Conservation (phyloP, 202 grass and related monocot genomes). For the Saccharum hybrid region DNA sequence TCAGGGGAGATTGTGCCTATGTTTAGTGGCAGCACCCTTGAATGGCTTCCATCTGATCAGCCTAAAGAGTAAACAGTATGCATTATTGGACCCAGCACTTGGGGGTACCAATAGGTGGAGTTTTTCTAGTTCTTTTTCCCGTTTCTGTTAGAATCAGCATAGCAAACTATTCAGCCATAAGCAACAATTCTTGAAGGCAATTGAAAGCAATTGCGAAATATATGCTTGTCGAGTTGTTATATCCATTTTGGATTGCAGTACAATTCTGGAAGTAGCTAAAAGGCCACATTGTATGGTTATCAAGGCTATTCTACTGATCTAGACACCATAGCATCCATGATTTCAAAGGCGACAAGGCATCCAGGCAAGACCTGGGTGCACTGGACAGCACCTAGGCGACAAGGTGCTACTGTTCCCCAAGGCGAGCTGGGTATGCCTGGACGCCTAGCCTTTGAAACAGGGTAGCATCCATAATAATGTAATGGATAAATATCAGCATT, state of each 20-base stretch:
- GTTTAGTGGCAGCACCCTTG: conserved; percentile 69
- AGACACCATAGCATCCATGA: conserved; percentile 10
- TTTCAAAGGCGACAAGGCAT: not conserved
- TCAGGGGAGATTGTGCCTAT: conserved; percentile 86
- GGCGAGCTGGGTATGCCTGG: not conserved
- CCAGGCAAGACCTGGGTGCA: not conserved
- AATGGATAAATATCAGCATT: conserved; percentile 1
- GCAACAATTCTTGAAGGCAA: conserved; percentile 5
- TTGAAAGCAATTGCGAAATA: not conserved
- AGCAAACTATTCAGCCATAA: conserved; percentile 1
- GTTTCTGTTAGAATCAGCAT: conserved; percentile 11
- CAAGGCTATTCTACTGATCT: conserved; percentile 16
- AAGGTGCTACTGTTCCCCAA: not conserved
- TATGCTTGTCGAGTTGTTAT: not conserved
- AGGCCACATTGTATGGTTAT: not conserved
- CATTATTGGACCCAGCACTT: not conserved
- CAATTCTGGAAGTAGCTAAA: not conserved
- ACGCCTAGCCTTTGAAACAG: not conserved
- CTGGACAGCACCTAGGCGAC: not conserved
- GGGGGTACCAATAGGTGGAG: conserved; percentile 27
- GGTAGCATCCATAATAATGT: not conserved
- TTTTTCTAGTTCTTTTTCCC: not conserved
- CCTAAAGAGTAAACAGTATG: conserved; percentile 34
- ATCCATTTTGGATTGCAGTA: conserved; percentile 9
- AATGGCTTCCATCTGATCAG: conserved; percentile 67